phyloP scores from a whole-genome alignment of 306 rosid species.

The Lathyrus oleraceus region DNA sequence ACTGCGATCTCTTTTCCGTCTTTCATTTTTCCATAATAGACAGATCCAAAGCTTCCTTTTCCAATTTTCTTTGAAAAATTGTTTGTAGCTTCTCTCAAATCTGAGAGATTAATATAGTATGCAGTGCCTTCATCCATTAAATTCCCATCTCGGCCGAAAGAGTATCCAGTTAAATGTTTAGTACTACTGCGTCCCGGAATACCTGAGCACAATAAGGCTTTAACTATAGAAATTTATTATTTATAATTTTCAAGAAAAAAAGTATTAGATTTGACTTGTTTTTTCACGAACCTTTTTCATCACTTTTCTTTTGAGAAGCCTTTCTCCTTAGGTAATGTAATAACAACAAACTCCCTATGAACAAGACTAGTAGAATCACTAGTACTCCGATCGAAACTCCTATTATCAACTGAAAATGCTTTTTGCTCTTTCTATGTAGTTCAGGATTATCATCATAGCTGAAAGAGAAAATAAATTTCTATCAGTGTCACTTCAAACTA shows the following conservation, averaged over 20 bases:
- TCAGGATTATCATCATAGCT: conserved; percentile 68
- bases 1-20: conserved; percentile 99
- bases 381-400: conserved; percentile 71
- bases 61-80: conserved; percentile 77
- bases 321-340: conserved; percentile 49
- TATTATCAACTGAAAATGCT: conserved; percentile 60
- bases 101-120: conserved; percentile 66
- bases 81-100: conserved; percentile 79
- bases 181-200: conserved; percentile 56
- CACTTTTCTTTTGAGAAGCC: conserved; percentile 44
- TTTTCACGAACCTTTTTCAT: conserved; percentile 57
- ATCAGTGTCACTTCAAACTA: conserved; percentile 32
- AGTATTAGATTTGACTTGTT: conserved; percentile 17
- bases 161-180: conserved; percentile 63
- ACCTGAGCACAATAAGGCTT: conserved; percentile 49
- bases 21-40: conserved; percentile 87
- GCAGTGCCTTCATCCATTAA: conserved; percentile 86
- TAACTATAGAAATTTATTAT: conserved; percentile 30
- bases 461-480: conserved; percentile 33
- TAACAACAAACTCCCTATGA: conserved; percentile 59
- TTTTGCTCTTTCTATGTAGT: conserved; percentile 54
- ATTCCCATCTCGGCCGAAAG: conserved; percentile 55
- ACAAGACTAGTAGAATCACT: conserved; percentile 49
- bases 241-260: not conserved
- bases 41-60: conserved; percentile 95